Evolutionary conservation across 2,329 filamentous ascomycete genomes (phyloP), one percentile per base, ranked within the genome.

Genomic region (Fusarium sp.): DNA sequence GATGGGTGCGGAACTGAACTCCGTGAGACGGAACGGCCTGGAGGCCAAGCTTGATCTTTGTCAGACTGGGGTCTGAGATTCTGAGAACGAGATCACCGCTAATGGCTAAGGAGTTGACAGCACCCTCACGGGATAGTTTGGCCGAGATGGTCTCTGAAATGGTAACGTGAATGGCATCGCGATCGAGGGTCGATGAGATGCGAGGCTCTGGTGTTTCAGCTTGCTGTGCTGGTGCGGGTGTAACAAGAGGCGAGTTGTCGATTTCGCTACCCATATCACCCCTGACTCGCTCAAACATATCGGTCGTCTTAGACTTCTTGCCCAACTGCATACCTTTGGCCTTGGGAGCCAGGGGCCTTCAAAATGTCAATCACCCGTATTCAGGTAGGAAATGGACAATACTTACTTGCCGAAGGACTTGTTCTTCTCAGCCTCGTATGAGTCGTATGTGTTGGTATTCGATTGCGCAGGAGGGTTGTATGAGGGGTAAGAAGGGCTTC

Each of bases 281-380:
- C 71, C 94, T 91, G 34, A 99, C 94, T 75, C 94, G 92, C 81
- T 98, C 95, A 78, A 97, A 98, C 86, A 98, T 97, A 79, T 97
- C 95, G 31, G 92, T 97, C 23, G 93, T 94, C 85, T 98, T 98
- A 64, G 93, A 97, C 84, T 99, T 99, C 85, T 98, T 98, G 81
- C 96, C 96, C 59, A 99, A 85, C 81, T 98, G 95, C 97, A 99
- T 99, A 72, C 96, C 96, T 85, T 99, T 99, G 75, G 93, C 94
- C 82, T 97, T 93, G 62, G 91, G 88, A 51, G 92, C 88, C 75
- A 88, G 78, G 51, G 86, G 83, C 76, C 84, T 88, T 69, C 34
- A 40, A n/a, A 15, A 23, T 49, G 52, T 69, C 40, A 73, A 67
- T 53, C 56, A 44, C 51, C 37, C 20, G 26, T 9, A 31, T 31